These are phyloP conservation scores for Salvia miltiorrhiza DNA, from an alignment of 257 asterid genomes.

Conservation along the genomic window DNA sequence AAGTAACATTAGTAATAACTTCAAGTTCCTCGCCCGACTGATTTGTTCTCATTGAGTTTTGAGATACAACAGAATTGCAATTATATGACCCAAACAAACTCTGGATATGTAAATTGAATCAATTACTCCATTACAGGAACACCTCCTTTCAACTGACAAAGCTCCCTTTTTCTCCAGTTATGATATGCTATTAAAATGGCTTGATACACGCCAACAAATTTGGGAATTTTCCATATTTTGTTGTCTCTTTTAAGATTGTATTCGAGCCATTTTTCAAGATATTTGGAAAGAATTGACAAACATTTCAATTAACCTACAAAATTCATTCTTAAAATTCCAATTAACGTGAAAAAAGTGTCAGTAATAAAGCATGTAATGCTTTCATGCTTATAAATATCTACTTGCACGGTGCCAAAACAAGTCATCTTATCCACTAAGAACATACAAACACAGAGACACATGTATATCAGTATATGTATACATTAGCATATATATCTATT, in stretches of 20 bases:
- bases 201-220: too few relatives aligned
- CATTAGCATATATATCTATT: too few relatives aligned
- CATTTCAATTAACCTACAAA: not conserved
- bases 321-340: not conserved
- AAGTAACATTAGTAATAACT: not conserved
- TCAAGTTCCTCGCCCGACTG: not conserved
- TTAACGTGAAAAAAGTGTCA: too few relatives aligned
- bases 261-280: too few relatives aligned
- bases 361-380: too few relatives aligned
- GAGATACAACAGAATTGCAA: not conserved
- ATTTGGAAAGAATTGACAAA: too few relatives aligned
- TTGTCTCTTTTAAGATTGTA: too few relatives aligned
- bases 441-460: not conserved
- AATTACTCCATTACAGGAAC: not conserved
- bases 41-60: not conserved
- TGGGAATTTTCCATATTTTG: too few relatives aligned
- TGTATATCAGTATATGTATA: too few relatives aligned
- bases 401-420: not conserved
- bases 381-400: too few relatives aligned
- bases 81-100: not conserved
- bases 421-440: not conserved
- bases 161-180: not conserved
- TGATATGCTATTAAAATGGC: too few relatives aligned
- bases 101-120: too few relatives aligned
- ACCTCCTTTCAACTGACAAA: not conserved